These are phyloP conservation scores for Cercospora zeina DNA, from an alignment of 2,329 filamentous ascomycete genomes.

Conservation along the genomic window DNA sequence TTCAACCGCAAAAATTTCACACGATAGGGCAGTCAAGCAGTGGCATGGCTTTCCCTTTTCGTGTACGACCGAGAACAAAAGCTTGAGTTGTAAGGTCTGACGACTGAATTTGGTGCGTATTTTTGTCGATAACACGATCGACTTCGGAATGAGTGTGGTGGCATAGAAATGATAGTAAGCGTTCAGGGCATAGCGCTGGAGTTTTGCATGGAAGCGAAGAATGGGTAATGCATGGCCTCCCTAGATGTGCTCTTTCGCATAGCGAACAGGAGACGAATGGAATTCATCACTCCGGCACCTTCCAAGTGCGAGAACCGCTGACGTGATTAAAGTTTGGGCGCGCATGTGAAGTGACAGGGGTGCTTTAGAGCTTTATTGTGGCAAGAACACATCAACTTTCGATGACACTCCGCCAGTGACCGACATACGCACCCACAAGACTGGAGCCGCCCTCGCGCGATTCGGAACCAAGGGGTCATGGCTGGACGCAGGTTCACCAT, in stretches of 20 bases:
- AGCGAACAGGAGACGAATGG: not conserved
- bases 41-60: conserved; percentile 21
- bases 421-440: not conserved
- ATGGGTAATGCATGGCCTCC: not conserved
- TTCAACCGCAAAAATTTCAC: conserved; percentile 24
- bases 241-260: not conserved
- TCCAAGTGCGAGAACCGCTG: not conserved
- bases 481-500: not conserved
- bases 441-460: not conserved
- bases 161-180: conserved; percentile 7
- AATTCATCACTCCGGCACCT: not conserved
- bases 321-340: not conserved
- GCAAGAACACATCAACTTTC: not conserved
- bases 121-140: not conserved
- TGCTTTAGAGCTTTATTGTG: not conserved
- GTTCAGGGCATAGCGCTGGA: not conserved
- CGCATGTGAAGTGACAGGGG: not conserved
- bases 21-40: conserved; percentile 28
- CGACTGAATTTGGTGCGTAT: not conserved
- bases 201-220: not conserved
- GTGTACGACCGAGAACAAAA: conserved; percentile 5
- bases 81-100: not conserved
- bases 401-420: not conserved
- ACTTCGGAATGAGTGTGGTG: not conserved
- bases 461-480: not conserved